Evolutionary conservation across 2,329 filamentous ascomycete species (phyloP), one percentile per base, ranked within the genome.

Genomic region (Paramyrothecium roridum): DNA sequence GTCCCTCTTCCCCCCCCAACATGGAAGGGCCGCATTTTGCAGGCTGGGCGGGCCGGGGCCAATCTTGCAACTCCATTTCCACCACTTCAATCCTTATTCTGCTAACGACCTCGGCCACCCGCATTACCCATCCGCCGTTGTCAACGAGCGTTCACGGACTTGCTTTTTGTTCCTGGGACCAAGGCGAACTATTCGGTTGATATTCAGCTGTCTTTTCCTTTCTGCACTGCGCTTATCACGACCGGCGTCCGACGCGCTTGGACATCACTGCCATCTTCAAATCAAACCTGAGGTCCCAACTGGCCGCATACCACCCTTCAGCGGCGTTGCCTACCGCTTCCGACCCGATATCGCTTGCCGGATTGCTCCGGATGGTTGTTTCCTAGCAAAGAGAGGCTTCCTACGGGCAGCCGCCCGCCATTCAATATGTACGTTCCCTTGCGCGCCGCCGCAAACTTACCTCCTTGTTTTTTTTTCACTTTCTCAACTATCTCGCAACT

Each of bases 371-470:
- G 56, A 65, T 64, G 63, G 58, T 59, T 59, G 51, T 45, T 21
- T 52, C 53, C 52, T 40, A 30, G 43, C 30, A 43, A 51, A 45
- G 52, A 55, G 22, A 23, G 52, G 53, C 56, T 55, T 53, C 57
- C 50, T 51, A 57, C 53, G 58, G 61, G 56, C 61, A 55, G 51
- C 55, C 53, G 62, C 56, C 59, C 58, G 59, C 56, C 56, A 57
- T 58, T 55, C 49, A 57, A 43, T 54, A 65, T 65, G 63, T 65
- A 64, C 50, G 63, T 62, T 30, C 48, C 45, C 37, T 19, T 43
- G 37, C 37, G 37, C 37, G 37, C 37, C 37, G 26, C 26, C 37
- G 12, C 37, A 43, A 19, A 43, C 37, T 13, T 13, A 4, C 16
- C 4, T 43, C n/a, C 37, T 19, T 30, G 26, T 30, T 43, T 43